A percentile compares a stretch with the other conserved stretches of the same genome.
phyloP scores from a whole-genome alignment of 495 filamentous ascomycete species.

The Penicillium alfredii region DNA sequence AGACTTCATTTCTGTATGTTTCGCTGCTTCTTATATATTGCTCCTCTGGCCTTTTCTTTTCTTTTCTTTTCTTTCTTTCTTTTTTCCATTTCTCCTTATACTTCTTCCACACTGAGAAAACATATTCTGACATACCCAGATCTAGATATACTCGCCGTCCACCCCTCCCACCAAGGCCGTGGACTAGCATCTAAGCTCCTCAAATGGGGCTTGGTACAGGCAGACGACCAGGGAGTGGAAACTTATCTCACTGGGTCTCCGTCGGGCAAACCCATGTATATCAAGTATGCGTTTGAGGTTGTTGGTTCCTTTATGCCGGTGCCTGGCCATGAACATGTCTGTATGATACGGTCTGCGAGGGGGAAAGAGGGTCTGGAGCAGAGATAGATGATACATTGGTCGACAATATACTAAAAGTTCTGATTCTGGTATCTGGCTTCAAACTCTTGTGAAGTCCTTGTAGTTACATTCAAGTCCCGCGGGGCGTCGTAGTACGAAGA shows the following conservation, averaged over 20 bases:
- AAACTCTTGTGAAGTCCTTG: too few species aligned
- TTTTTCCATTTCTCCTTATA: not conserved
- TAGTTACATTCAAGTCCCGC: too few species aligned
- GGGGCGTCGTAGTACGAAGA: too few species aligned
- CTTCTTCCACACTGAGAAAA: constrained; percentile 1
- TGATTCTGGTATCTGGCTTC: too few species aligned
- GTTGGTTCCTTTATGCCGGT: constrained; percentile 13
- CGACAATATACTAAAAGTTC: too few species aligned
- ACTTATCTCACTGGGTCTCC: constrained; percentile 31
- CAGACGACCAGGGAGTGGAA: constrained; percentile 34
- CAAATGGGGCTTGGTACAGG: constrained; percentile 36
- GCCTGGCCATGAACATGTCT: constrained; percentile 14
- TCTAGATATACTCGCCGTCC: constrained; percentile 31
- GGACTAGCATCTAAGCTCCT: constrained; percentile 35
- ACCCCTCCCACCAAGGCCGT: constrained; percentile 33
- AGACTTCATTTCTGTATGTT: constrained; percentile 28
- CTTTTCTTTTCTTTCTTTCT: not conserved
- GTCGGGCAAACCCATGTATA: constrained; percentile 26
- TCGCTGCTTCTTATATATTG: too few species aligned
- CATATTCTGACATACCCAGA: constrained; percentile 12
- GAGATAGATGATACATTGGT: not conserved
- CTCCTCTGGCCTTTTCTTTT: not conserved
- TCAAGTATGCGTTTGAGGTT: constrained; percentile 27
- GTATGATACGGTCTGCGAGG: constrained; percentile 20
- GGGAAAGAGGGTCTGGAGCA: too few species aligned